These are phyloP conservation scores for Rhododendron henanense DNA, from an alignment of 148 eudicot species.

Conservation along the genomic window DNA sequence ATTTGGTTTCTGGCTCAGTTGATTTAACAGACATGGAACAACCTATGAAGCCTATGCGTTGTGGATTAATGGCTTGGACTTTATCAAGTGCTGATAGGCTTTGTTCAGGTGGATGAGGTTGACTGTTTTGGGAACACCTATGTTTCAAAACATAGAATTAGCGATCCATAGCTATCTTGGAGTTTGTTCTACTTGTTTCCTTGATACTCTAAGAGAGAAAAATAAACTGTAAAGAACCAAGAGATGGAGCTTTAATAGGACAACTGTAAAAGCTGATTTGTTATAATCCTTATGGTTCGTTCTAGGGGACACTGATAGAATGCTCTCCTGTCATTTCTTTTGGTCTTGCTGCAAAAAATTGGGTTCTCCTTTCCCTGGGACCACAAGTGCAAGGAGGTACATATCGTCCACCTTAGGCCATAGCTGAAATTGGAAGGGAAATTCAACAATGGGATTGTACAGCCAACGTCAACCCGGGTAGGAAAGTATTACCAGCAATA, in stretches of 20 bases:
- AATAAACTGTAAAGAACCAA: not conserved
- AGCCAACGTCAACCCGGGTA: not conserved
- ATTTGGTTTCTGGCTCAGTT: not conserved
- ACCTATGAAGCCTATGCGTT: not conserved
- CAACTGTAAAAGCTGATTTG: not conserved
- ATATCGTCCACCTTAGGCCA: not conserved
- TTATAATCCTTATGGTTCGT: not conserved
- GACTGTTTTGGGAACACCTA: not conserved
- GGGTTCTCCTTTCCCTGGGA: not conserved
- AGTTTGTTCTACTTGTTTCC: not conserved
- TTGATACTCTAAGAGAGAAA: not conserved
- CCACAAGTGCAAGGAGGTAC: not conserved
- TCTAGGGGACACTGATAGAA: not conserved
- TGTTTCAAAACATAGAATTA: not conserved
- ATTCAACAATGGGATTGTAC: not conserved
- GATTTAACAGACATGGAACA: not conserved
- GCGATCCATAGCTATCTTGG: not conserved
- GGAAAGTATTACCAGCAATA: not conserved
- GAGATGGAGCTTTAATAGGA: not conserved
- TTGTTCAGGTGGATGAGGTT: not conserved
- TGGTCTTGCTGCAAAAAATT: not conserved
- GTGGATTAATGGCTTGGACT: not conserved
- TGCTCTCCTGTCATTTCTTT: not conserved
- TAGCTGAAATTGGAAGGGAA: not conserved
- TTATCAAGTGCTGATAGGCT: not conserved